These are phyloP conservation scores for Phylloboletellus chloephorus DNA, from an alignment of 1,284 basidiomycete genomes.

Conservation along the genomic window DNA sequence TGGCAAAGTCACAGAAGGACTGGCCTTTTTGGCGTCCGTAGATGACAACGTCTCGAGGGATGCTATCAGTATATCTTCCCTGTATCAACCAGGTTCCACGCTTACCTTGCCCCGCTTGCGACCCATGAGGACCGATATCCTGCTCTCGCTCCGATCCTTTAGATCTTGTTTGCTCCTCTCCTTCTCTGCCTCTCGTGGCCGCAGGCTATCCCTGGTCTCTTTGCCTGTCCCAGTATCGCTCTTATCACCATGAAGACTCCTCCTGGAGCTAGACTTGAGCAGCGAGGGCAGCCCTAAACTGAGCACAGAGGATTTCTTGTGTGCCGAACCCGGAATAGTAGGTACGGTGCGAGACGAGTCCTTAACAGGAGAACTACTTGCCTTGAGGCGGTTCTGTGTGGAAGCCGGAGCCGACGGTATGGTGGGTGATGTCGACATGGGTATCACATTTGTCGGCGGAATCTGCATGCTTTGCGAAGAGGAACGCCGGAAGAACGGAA, in stretches of 20 bases:
- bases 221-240: slow-evolving; percentile 48
- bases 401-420: slow-evolving; percentile 40
- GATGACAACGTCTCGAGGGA: slow-evolving; percentile 73
- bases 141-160: slow-evolving; percentile 78
- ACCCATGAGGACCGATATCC: slow-evolving; percentile 83
- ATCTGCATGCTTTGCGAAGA: slow-evolving; percentile 83
- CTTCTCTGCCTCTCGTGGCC: slow-evolving; percentile 46
- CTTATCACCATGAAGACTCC: slow-evolving; percentile 71
- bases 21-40: slow-evolving; percentile 67
- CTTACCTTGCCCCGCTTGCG: slow-evolving; percentile 88
- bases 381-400: slow-evolving; percentile 38
- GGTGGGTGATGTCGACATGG: slow-evolving; percentile 50
- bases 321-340: slow-evolving; percentile 50
- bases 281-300: slow-evolving; percentile 76
- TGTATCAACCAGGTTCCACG: slow-evolving; percentile 15
- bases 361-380: slow-evolving; percentile 46
- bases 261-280: slow-evolving; percentile 78
- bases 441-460: slow-evolving; percentile 36
- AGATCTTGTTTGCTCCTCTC: slow-evolving; percentile 70
- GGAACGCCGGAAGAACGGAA: slow-evolving; percentile 92
- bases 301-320: slow-evolving; percentile 72
- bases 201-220: slow-evolving; percentile 40
- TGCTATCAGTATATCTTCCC: slow-evolving; percentile 14
- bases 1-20: slow-evolving; percentile 64
- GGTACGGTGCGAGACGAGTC: slow-evolving; percentile 50